Evolutionary conservation across 352 stramenopile genomes (phyloP).

Genomic region (Bremia lactucae): DNA sequence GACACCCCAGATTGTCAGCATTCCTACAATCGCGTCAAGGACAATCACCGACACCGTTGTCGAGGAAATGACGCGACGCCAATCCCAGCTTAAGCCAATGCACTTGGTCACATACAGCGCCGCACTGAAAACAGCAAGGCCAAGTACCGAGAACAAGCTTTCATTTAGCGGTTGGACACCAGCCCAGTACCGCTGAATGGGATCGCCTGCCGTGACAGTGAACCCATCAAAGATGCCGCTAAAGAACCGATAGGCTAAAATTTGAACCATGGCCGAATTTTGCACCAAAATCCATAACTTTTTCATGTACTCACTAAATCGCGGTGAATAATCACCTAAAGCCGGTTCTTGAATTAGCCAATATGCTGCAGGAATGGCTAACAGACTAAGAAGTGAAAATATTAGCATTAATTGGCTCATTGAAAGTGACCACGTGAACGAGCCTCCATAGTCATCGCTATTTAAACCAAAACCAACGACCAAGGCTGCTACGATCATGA

Average conservation of each 20-base stretch:
- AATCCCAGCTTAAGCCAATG: constrained; percentile 29
- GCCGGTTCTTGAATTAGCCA: constrained; percentile 29
- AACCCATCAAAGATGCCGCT: constrained; percentile 31
- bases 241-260: constrained; percentile 47
- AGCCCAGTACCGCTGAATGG: constrained; percentile 27
- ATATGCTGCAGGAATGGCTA: constrained; percentile 22
- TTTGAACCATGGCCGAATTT: constrained; percentile 34
- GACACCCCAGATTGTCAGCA: constrained; percentile 28
- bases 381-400: constrained; percentile 23
- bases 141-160: constrained; percentile 25
- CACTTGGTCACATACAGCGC: constrained; percentile 24
- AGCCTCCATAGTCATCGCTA: constrained; percentile 25
- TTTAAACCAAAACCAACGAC: constrained; percentile 32
- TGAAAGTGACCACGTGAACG: constrained; percentile 21
- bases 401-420: constrained; percentile 33
- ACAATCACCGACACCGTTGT: constrained; percentile 20
- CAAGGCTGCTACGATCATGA: constrained; percentile 25
- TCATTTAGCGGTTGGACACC: constrained; percentile 24
- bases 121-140: constrained; percentile 22
- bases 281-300: constrained; percentile 30
- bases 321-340: constrained; percentile 3
- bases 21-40: constrained; percentile 21
- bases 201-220: constrained; percentile 17
- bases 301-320: constrained; percentile 21
- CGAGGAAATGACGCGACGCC: constrained; percentile 21